Evolutionary conservation across 176 grass and related monocot species (phyloP).

Genomic region (Pontederia crassipes): DNA sequence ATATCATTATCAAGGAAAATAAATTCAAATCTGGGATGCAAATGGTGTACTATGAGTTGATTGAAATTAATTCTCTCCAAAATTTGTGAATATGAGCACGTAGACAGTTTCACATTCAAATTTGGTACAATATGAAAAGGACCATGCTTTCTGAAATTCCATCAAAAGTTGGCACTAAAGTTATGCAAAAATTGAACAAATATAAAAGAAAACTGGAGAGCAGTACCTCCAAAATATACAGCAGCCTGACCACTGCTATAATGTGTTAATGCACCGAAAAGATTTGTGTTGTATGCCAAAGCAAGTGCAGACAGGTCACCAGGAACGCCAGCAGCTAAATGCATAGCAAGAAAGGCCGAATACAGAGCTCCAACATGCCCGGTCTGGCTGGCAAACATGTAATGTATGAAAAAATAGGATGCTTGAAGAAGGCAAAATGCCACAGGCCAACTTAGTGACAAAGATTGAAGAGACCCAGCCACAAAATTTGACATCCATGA

Average conservation of each 20-base stretch:
- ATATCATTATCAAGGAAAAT: too few relatives aligned
- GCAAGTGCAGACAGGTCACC: constrained; percentile 43
- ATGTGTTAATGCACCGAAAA: constrained; percentile 73
- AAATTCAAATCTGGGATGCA: too few relatives aligned
- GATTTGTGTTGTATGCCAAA: constrained; percentile 68
- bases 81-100: too few relatives aligned
- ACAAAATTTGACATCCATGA: constrained; percentile 70
- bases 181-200: too few relatives aligned
- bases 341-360: constrained; percentile 80
- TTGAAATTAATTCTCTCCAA: too few relatives aligned
- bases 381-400: constrained; percentile 85
- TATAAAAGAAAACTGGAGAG: neutral
- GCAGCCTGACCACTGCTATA: constrained; percentile 84
- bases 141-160: too few relatives aligned
- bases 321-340: constrained; percentile 62
- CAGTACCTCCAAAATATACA: constrained; percentile 87
- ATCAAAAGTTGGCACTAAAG: too few relatives aligned
- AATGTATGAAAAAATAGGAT: constrained; percentile 74
- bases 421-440: constrained; percentile 67
- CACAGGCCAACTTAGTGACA: constrained; percentile 64
- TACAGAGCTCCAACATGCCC: constrained; percentile 78
- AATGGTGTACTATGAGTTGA: too few relatives aligned
- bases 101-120: too few relatives aligned
- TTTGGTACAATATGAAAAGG: too few relatives aligned
- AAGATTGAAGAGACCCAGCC: constrained; percentile 41